Evolutionary conservation across 2,329 filamentous ascomycete species (phyloP).

Genomic region (Cercospora sp.): DNA sequence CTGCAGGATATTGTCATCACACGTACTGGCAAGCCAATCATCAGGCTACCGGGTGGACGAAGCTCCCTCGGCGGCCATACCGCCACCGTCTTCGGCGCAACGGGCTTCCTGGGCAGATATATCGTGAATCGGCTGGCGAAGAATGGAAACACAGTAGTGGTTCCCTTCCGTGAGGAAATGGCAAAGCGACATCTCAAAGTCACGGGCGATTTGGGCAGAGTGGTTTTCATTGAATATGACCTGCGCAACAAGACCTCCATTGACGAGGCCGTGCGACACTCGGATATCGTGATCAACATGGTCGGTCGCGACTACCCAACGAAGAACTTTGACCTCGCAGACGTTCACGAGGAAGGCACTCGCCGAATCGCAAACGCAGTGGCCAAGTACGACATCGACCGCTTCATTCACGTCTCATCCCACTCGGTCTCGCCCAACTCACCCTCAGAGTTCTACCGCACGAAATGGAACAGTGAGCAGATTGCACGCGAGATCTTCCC

Average conservation of each 20-base stretch:
- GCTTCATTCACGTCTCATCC: constrained; percentile 94
- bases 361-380: constrained; percentile 91
- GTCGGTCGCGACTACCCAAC: constrained; percentile 93
- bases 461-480: constrained; percentile 83
- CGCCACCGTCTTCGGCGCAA: constrained; percentile 96
- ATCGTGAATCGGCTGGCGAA: constrained; percentile 94
- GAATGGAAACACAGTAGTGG: constrained; percentile 88
- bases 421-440: constrained; percentile 84
- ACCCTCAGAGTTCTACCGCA: constrained; percentile 82
- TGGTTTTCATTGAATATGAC: constrained; percentile 93
- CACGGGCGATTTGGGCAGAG: constrained; percentile 86
- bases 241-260: constrained; percentile 92
- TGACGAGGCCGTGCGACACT: constrained; percentile 94
- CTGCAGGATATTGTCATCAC: constrained; percentile 88
- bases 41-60: constrained; percentile 84
- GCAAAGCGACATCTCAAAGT: constrained; percentile 94
- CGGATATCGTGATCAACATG: constrained; percentile 96
- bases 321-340: constrained; percentile 94
- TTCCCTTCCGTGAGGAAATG: constrained; percentile 97
- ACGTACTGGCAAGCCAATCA: constrained; percentile 91
- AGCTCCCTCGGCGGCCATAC: constrained; percentile 71
- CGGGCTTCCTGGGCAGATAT: constrained; percentile 91
- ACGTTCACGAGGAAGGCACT: constrained; percentile 89
- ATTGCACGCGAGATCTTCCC: constrained; percentile 87
- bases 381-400: constrained; percentile 96